Evolutionary conservation across 257 asterid species (phyloP).

Genomic region (Solanum sejunctum): DNA sequence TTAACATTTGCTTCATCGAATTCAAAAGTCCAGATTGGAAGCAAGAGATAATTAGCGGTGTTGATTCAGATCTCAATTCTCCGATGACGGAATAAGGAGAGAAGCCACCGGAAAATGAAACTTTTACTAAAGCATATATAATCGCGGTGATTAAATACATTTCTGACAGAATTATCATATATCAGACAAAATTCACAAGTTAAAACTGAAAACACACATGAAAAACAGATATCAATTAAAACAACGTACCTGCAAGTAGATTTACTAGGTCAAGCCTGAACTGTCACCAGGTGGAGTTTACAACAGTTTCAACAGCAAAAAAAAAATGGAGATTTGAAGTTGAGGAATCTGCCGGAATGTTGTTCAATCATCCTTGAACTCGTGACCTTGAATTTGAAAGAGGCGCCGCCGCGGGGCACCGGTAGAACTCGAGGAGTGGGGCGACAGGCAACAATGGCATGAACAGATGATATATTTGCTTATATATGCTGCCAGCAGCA

Average conservation of each 20-base stretch:
- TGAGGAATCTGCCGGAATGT: background rate
- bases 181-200: background rate
- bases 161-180: background rate
- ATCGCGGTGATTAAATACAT: background rate
- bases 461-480: background rate
- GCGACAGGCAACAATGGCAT: background rate
- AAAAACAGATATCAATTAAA: background rate
- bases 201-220: background rate
- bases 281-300: background rate
- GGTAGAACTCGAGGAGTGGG: background rate
- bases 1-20: background rate
- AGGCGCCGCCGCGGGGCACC: background rate
- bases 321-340: background rate
- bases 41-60: background rate
- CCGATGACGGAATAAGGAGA: background rate
- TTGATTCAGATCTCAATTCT: background rate
- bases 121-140: background rate
- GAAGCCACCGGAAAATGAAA: background rate
- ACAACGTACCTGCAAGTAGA: background rate
- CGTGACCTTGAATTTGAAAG: background rate
- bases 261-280: background rate
- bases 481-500: background rate
- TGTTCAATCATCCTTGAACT: background rate
- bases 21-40: background rate
- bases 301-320: background rate